Evolutionary conservation across 2,329 filamentous ascomycete species (phyloP).

Genomic region (Hortaea sp.): DNA sequence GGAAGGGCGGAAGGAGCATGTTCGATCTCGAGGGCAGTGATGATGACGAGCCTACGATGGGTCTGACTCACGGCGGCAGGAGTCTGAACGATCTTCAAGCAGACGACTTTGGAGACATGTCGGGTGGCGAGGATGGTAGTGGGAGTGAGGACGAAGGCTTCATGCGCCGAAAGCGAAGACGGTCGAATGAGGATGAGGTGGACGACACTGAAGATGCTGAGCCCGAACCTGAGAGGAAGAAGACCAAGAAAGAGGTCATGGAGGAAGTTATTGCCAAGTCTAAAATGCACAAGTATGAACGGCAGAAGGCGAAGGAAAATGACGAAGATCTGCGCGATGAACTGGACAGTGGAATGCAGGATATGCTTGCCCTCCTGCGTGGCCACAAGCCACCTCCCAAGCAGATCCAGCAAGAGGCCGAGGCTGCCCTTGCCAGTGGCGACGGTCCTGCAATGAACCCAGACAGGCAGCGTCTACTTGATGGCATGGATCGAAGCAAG

Average conservation of each 20-base stretch:
- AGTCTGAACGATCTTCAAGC: conserved; percentile 65
- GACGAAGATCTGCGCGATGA: conserved; percentile 79
- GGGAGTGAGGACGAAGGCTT: conserved; percentile 26
- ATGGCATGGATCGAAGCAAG: conserved; percentile 51
- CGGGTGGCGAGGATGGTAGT: conserved; percentile 29
- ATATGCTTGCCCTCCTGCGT: conserved; percentile 62
- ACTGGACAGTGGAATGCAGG: conserved; percentile 72
- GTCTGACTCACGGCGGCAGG: conserved; percentile 69
- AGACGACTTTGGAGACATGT: conserved; percentile 49
- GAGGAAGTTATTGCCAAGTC: conserved; percentile 96
- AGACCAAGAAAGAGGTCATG: conserved; percentile 95
- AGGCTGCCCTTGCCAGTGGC: conserved; percentile 23
- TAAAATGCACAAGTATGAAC: conserved; percentile 87
- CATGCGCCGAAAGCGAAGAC: conserved; percentile 32
- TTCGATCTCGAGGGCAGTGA: conserved; percentile 88
- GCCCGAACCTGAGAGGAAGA: conserved; percentile 69
- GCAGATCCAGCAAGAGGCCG: conserved; percentile 8
- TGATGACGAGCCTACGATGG: conserved; percentile 38
- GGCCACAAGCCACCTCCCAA: conserved; percentile 39
- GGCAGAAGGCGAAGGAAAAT: conserved; percentile 84
- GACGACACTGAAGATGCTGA: conserved; percentile 32
- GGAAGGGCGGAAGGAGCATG: conserved; percentile 64
- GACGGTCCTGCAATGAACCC: conserved; percentile 44
- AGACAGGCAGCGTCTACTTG: conserved; percentile 51
- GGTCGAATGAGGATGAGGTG: conserved; percentile 42